Base-by-base conservation (phyloP, 345 rosid species). In the Adansonia digitata region DNA sequence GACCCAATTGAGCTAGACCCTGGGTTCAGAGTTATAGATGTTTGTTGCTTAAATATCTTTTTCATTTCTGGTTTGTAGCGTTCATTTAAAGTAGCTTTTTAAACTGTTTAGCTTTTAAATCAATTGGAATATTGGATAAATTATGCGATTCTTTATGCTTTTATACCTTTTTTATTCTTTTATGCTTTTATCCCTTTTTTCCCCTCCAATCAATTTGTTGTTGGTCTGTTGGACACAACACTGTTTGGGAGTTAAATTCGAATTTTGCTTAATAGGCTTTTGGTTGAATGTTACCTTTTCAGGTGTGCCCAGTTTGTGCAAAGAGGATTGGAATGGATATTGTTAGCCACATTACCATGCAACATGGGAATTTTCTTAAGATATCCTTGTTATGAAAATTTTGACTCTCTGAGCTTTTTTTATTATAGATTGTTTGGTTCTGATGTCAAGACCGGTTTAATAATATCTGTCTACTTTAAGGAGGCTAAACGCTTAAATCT, bases 281-380 rank as follows among this genome's bases (percentile, higher is more conserved):
- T 81, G 80, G 75, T 79, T 76, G 55, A 75, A 70, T 63, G 37
- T 77, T 70, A 74, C 55, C 56, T 29, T 80, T 65, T 22, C 90
- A 89, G 98, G 89, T 87, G 0, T 91, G 94, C 72, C 98, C 94
- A 37, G 90, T 91, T 46, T 93, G 97, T 73, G 77, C 86, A 1
- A 87, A 89, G 78, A 82, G 89, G 82, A 92, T 88, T 48, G 94
- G 97, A 75, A 70, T 78, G 78, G 88, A 90, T 73, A 86, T 91
- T 65, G 90, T 91, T 53, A 81, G 91, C 81, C 98, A 91, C 69
- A 87, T 93, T 35, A 86, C 97, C 1, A 76, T 79, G 64, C 97
- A 91, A 42, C 98, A 88, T 69, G 89, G 90, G 7, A 93, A 74
- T 77, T 83, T 88, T 6, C 87, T 88, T n/a, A 91, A 84, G 85